Conservation (phyloP, 75 land plant genomes). For the Ceratopteris richardii region DNA sequence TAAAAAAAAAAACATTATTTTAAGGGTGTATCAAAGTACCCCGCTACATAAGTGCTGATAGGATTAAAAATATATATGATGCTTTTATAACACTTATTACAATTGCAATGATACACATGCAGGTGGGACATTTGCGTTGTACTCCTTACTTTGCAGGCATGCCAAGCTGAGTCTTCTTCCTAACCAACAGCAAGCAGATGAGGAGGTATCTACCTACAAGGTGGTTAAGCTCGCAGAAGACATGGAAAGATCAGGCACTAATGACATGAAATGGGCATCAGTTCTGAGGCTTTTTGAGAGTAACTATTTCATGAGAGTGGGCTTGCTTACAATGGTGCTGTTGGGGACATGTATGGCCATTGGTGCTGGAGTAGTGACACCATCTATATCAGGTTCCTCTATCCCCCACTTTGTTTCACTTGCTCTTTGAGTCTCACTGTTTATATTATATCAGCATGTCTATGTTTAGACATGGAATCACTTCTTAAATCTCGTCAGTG, state of each 20-base stretch:
- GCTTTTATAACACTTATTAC: no score
- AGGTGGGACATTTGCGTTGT: constrained; percentile 87
- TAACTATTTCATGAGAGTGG: constrained; percentile 19
- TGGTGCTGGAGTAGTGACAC: constrained; percentile 61
- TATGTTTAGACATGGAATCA: no score
- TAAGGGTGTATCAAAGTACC: no score
- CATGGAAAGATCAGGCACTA: constrained; percentile 7
- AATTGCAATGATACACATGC: no score
- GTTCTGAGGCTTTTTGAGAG: not conserved
- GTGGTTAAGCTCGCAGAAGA: constrained; percentile 14
- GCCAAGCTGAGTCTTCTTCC: constrained; percentile 55
- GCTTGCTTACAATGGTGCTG: constrained; percentile 43
- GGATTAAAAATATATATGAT: no score
- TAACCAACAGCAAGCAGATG: constrained; percentile 62
- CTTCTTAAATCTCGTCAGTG: no score
- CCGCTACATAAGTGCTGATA: no score
- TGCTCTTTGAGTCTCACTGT: not conserved
- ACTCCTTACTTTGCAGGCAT: constrained; percentile 63
- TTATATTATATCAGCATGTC: no score
- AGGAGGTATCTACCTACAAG: constrained; percentile 46
- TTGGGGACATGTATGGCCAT: constrained; percentile 64
- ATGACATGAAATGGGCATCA: no score
- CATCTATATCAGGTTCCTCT: constrained; percentile 44
- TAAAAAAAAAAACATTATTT: no score
- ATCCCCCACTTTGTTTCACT: not conserved